Evolutionary conservation across 352 stramenopile species (phyloP).

Genomic region (Globisporangium lucens): DNA sequence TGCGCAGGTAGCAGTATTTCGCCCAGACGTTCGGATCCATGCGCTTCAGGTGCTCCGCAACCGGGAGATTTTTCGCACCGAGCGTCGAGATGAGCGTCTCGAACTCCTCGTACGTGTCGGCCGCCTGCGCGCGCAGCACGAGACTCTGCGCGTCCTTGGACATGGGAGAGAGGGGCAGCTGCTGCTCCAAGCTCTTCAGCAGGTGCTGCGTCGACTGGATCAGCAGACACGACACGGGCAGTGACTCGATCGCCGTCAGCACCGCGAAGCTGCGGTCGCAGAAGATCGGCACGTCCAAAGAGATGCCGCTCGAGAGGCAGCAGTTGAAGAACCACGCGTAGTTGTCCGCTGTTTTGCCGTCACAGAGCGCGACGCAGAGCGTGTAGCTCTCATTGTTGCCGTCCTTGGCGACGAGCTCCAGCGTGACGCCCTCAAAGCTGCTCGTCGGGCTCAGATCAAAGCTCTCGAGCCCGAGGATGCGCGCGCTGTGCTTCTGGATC

Average conservation of each 20-base stretch:
- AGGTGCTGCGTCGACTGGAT: conserved; percentile 41
- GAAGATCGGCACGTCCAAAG: conserved; percentile 39
- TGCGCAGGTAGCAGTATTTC: conserved; percentile 38
- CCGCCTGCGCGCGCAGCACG: conserved; percentile 28
- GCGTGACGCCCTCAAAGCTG: conserved; percentile 27
- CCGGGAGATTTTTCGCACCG: conserved; percentile 19
- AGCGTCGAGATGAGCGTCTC: conserved; percentile 24
- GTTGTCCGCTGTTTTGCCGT: conserved; percentile 30
- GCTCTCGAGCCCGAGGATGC: conserved; percentile 34
- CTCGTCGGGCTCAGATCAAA: conserved; percentile 24
- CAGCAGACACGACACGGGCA: conserved; percentile 32
- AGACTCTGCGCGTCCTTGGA: conserved; percentile 24
- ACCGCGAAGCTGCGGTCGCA: conserved; percentile 30
- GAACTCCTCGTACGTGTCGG: conserved; percentile 36
- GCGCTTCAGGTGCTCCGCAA: conserved; percentile 21
- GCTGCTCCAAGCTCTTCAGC: conserved; percentile 25
- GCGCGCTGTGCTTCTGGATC: conserved; percentile 30
- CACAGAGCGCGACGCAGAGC: conserved; percentile 37
- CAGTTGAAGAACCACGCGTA: conserved; percentile 43
- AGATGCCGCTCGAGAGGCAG: conserved; percentile 34
- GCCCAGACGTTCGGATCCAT: conserved; percentile 33
- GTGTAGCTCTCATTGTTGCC: conserved; percentile 43
- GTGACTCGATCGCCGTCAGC: conserved; percentile 23
- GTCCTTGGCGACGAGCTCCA: conserved; percentile 42
- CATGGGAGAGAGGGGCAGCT: conserved; percentile 23